phyloP scores from a whole-genome alignment of 1,284 basidiomycete species.

The Ustilago esculenta region DNA sequence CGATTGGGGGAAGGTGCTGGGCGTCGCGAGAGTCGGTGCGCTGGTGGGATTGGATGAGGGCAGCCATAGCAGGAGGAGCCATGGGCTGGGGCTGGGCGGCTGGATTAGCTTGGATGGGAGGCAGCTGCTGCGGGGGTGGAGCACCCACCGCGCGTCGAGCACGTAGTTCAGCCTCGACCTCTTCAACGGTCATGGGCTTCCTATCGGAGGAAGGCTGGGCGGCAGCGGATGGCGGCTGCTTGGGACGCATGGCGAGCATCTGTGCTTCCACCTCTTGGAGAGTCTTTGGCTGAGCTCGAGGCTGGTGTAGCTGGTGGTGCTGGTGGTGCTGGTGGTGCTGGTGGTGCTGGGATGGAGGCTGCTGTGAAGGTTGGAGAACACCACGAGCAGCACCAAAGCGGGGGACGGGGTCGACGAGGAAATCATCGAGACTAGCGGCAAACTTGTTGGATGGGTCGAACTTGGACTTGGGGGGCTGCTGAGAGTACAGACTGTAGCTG shows the following conservation, averaged over 20 bases:
- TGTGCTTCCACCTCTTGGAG: conserved; percentile 68
- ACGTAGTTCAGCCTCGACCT: conserved; percentile 86
- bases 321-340: conserved; percentile 29
- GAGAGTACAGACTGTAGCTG: conserved; percentile 9
- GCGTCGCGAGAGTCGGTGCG: conserved; percentile 15
- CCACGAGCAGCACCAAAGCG: conserved; percentile 43
- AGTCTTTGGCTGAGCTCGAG: conserved; percentile 58
- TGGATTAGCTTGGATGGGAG: conserved; percentile 7
- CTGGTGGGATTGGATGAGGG: conserved; percentile 30
- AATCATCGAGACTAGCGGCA: conserved; percentile 64
- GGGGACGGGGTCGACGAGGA: conserved; percentile 57
- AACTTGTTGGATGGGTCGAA: conserved; percentile 52
- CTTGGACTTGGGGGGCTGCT: conserved; percentile 35
- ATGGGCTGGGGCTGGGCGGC: conserved; percentile 5
- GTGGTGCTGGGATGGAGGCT: conserved; percentile 18
- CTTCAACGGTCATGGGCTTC: conserved; percentile 81
- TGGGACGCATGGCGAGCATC: conserved; percentile 57
- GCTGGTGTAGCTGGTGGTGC: conserved; percentile 14
- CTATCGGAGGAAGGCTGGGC: conserved; percentile 22
- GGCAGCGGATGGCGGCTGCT: conserved; percentile 45
- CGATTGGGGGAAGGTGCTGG: conserved; percentile 13
- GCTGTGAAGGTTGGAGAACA: conserved; percentile 19
- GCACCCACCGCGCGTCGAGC: conserved; percentile 24
- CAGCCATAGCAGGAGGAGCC: conserved; percentile 24
- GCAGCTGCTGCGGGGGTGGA: conserved; percentile 1